Evolutionary conservation across 2,329 filamentous ascomycete genomes (phyloP).

Genomic region (Aspergillus puulaauensis): DNA sequence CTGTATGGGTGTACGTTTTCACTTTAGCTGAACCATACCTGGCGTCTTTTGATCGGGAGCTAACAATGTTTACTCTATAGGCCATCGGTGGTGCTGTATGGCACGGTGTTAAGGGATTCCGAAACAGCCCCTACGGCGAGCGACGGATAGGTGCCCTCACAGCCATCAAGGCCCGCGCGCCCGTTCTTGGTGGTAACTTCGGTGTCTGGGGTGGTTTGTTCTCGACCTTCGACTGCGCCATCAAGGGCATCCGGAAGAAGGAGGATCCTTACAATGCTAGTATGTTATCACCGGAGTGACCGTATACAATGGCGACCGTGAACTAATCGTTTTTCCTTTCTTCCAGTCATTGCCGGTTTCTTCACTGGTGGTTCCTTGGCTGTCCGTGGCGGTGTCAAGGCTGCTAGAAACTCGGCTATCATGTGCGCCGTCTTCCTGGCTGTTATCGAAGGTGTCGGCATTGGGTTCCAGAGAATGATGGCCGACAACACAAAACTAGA

Average conservation of each 20-base stretch:
- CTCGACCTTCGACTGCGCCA: conserved; percentile 92
- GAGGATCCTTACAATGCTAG: conserved; percentile 97
- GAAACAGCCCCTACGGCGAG: conserved; percentile 89
- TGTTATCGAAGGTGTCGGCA: conserved; percentile 96
- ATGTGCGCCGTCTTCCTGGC: conserved; percentile 91
- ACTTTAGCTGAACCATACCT: background rate
- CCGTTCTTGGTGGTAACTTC: conserved; percentile 95
- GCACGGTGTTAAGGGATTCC: conserved; percentile 95
- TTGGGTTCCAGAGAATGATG: conserved; percentile 93
- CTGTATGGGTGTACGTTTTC: conserved; percentile 79
- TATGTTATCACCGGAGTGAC: conserved; percentile 34
- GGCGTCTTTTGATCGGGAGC: background rate
- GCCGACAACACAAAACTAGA: conserved; percentile 84
- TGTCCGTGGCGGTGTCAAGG: conserved; percentile 86
- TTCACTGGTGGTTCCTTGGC: conserved; percentile 92
- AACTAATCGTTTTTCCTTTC: background rate
- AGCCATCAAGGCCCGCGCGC: conserved; percentile 94
- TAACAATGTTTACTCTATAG: conserved; percentile 43
- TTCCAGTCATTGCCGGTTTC: conserved; percentile 81
- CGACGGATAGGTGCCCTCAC: conserved; percentile 93
- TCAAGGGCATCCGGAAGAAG: conserved; percentile 92
- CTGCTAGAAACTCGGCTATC: conserved; percentile 92
- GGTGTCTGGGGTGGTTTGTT: conserved; percentile 97
- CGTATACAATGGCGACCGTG: background rate
- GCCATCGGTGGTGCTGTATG: conserved; percentile 81